Evolutionary conservation across 2,329 filamentous ascomycete genomes (phyloP).

Genomic region (Beauveria asiatica): DNA sequence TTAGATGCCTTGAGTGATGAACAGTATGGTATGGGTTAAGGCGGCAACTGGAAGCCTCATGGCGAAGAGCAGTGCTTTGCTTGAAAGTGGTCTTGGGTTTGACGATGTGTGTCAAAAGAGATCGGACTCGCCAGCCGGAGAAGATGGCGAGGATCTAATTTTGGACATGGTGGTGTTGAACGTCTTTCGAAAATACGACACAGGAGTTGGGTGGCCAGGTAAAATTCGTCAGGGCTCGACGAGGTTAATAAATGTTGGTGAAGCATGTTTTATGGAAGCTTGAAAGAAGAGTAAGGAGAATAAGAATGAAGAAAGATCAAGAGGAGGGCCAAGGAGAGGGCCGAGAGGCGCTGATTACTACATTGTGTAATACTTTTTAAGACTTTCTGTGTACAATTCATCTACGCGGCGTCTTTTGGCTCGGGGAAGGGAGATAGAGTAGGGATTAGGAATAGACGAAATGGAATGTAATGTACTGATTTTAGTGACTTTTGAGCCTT

Average conservation of each 20-base stretch:
- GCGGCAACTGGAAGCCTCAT: background rate
- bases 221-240: constrained; percentile 7
- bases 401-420: constrained; percentile 9
- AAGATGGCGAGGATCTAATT: background rate
- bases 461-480: constrained; percentile 1
- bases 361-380: constrained; percentile 10
- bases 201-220: constrained; percentile 8
- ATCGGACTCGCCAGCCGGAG: background rate
- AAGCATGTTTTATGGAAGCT: background rate
- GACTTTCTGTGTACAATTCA: constrained; percentile 12
- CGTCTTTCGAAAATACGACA: background rate
- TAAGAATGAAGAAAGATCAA: background rate
- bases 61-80: background rate
- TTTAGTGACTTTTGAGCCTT: background rate
- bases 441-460: background rate
- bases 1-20: constrained; percentile 16
- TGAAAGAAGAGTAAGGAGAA: background rate
- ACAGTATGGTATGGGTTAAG: background rate
- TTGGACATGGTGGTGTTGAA: constrained; percentile 10
- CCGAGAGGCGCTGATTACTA: constrained; percentile 4
- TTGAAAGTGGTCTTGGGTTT: background rate
- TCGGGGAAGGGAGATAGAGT: background rate
- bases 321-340: background rate
- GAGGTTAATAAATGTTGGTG: constrained; percentile 5
- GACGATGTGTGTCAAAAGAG: background rate